phyloP scores from a whole-genome alignment of 73 alveolate genomes.

The Tetrahymena elliotti region DNA sequence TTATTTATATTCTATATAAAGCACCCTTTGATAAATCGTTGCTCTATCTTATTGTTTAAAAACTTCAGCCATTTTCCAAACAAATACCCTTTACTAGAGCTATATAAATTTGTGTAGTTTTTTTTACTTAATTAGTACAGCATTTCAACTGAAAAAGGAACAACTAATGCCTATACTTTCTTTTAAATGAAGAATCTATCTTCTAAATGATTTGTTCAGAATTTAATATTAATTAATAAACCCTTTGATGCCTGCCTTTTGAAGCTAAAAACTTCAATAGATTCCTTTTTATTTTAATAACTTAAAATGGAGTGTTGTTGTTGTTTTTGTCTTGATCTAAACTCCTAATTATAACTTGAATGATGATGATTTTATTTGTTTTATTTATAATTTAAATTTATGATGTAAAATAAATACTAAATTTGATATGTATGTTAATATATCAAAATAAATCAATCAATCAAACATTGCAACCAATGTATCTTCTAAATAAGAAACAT shows the following conservation, averaged over 20 bases:
- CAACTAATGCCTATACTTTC: neutral
- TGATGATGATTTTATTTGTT: neutral
- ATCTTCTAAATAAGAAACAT: too few relatives aligned
- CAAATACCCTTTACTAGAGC: neutral
- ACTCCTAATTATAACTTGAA: neutral
- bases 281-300: neutral
- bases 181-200: neutral
- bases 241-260: neutral
- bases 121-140: neutral
- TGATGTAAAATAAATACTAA: neutral
- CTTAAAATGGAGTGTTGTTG: neutral
- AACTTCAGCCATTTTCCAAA: neutral
- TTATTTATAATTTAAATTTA: too few relatives aligned
- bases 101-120: neutral
- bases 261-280: too few relatives aligned
- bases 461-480: neutral
- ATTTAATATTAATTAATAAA: too few relatives aligned
- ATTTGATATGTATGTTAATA: too few relatives aligned
- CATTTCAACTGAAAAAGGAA: neutral
- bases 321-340: neutral
- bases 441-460: neutral
- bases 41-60: neutral
- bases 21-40: neutral
- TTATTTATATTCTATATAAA: neutral
- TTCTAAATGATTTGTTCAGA: neutral